Conservation (phyloP, 371 early-diverging fungal genomes). For the Apophysomyces trapeziformis region DNA sequence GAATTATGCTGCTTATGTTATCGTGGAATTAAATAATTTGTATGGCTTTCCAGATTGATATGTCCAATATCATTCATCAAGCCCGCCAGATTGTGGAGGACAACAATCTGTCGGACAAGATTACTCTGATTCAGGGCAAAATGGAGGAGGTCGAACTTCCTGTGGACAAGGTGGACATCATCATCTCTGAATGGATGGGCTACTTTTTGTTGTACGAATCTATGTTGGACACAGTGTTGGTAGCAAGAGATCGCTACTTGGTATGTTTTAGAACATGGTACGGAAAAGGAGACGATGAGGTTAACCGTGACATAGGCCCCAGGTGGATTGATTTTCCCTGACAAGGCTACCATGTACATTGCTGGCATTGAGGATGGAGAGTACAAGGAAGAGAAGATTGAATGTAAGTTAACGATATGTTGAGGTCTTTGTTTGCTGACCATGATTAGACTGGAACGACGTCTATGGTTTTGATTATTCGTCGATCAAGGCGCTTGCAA, state of each 20-base stretch:
- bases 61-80: slow-evolving; percentile 95
- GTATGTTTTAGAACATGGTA: slow-evolving; percentile 33
- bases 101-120: slow-evolving; percentile 82
- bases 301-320: slow-evolving; percentile 40
- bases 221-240: slow-evolving; percentile 97
- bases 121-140: slow-evolving; percentile 93
- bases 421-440: neutral
- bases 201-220: slow-evolving; percentile 97
- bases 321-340: slow-evolving; percentile 90
- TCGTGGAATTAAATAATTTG: no score
- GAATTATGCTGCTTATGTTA: no score
- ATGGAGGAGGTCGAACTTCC: slow-evolving; percentile 95
- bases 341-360: slow-evolving; percentile 88
- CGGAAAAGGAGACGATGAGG: neutral
- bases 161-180: slow-evolving; percentile 90
- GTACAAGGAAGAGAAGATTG: slow-evolving; percentile 93
- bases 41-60: slow-evolving; percentile 71
- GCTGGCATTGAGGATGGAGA: slow-evolving; percentile 94
- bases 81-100: slow-evolving; percentile 90
- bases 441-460: slow-evolving; percentile 78
- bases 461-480: slow-evolving; percentile 95
- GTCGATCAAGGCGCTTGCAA: slow-evolving; percentile 85
- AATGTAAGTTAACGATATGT: slow-evolving; percentile 51
- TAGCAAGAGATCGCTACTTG: slow-evolving; percentile 94
- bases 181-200: slow-evolving; percentile 99